Percentiles rank a stretch among this genome's conserved stretches.
Evolutionary conservation across 768 basidiomycete genomes (phyloP).

Genomic region (Exidia glandulosa): DNA sequence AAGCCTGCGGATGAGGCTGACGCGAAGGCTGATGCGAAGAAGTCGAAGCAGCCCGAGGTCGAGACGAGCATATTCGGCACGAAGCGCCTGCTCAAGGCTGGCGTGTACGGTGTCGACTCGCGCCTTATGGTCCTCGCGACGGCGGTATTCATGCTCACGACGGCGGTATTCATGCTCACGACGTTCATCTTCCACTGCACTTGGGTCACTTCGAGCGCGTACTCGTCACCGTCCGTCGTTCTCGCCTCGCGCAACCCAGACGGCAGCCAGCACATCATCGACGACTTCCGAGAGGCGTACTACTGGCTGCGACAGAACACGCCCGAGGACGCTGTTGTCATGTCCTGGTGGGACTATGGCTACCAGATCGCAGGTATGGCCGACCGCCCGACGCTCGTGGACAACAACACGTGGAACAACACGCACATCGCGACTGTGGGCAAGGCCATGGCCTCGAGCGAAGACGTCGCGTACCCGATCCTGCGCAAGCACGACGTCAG

Average conservation of each 20-base stretch:
- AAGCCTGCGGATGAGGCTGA: constrained; percentile 22
- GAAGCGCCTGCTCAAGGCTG: constrained; percentile 23
- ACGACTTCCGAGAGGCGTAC: constrained; percentile 98
- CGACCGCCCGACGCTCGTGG: constrained; percentile 88
- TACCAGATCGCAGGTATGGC: constrained; percentile 99
- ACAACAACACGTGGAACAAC: constrained; percentile 99
- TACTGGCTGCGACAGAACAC: constrained; percentile 98
- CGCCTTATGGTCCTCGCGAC: constrained; percentile 68
- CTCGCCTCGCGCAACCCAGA: constrained; percentile 69
- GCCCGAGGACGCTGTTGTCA: constrained; percentile 79
- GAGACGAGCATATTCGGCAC: background rate
- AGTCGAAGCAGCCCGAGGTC: too few species aligned
- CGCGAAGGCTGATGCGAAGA: too few species aligned
- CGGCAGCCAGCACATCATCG: constrained; percentile 89
- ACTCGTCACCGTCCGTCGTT: constrained; percentile 97
- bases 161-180: too few species aligned
- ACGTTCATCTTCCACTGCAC: constrained; percentile 97
- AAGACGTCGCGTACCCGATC: constrained; percentile 95
- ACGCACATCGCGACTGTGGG: constrained; percentile 99
- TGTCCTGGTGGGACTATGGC: constrained; percentile 99
- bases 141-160: constrained; percentile 51
- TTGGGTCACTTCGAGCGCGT: constrained; percentile 88
- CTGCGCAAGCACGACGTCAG: constrained; percentile 95
- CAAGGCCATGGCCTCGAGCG: constrained; percentile 90
- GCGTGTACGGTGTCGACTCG: constrained; percentile 78